phyloP scores from a whole-genome alignment of 192 early-diverging fungal genomes.

The Podila epigama region DNA sequence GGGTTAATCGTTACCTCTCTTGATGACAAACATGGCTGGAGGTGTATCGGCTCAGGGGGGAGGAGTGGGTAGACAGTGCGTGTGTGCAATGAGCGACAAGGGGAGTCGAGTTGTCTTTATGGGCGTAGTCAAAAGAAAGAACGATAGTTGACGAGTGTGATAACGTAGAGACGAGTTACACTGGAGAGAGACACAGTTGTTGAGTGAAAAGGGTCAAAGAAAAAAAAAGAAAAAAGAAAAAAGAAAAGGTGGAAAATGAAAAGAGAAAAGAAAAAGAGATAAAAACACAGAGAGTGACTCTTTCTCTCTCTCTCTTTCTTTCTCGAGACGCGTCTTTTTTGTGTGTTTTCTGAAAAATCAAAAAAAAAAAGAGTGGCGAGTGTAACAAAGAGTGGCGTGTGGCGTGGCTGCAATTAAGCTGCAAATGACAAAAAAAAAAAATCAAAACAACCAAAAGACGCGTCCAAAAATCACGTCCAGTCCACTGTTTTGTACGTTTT shows the following conservation, averaged over 20 bases:
- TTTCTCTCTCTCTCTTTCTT: background rate
- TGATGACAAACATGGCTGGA: constrained; percentile 40
- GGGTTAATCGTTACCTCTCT: constrained; percentile 30
- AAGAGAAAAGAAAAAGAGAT: background rate
- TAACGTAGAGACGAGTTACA: background rate
- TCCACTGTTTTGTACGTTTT: background rate
- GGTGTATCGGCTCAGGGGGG: background rate
- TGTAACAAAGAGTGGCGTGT: too few species aligned
- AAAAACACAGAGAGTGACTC: background rate
- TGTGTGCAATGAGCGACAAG: background rate
- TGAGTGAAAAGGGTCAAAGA: too few species aligned
- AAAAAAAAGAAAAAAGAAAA: background rate
- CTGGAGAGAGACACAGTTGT: background rate
- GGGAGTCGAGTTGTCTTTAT: background rate
- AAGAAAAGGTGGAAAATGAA: background rate
- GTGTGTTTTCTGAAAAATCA: background rate
- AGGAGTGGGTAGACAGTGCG: background rate
- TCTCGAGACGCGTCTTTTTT: background rate
- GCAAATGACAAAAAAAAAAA: background rate
- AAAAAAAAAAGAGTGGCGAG: background rate
- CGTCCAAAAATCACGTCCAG: background rate
- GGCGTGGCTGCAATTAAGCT: too few species aligned
- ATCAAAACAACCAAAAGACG: background rate
- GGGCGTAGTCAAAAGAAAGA: background rate
- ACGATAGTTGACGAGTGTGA: background rate